Evolutionary conservation across 2,329 filamentous ascomycete genomes (phyloP), one percentile per base, ranked within the genome.

Genomic region (Lachnellula occidentalis): DNA sequence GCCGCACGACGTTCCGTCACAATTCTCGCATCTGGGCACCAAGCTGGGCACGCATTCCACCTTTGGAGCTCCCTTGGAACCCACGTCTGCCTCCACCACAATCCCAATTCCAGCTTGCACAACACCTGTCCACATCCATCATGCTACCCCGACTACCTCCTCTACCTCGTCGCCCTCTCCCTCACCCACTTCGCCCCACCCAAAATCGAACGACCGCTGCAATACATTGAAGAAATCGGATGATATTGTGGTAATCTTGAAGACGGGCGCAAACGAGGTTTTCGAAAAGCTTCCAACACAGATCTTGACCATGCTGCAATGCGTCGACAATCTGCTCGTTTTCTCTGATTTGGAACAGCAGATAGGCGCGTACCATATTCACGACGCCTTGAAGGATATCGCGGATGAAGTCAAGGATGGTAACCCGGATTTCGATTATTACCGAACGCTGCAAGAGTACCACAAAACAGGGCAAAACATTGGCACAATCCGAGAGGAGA

Each of bases 191-290:
- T 12, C 41, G 6, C 15, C n/a, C 41, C 41, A 22, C 12, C 21
- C 41, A n/a, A 22, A 21, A 22, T 43, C 41, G 41, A 43, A 43
- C 12, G 19, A 22, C 12, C 41, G 41, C 19, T 43, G 41, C 41
- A 19, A 43, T 21, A 19, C 41, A 9, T 43, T 21, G n/a, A 19
- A 43, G 17, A 43, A 43, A 43, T 43, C 41, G 19, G 41, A 43
- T 19, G 50, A 51, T 39, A 41, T 51, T n/a, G 37, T 45, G 34
- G 68, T 81, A 24, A 67, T 81, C 48, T 74, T 83, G 68, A 82
- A 82, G 68, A 82, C 80, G 4, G 78, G 78, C 42, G 78, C 79
- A 4, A 78, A 76, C 21, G 78, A 81, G 61, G 67, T 77, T n/a
- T 79, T 74, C 56, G 69, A 73, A 39, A 76, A 73, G 45, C 64